These are phyloP conservation scores for Dioscorea alata DNA, from an alignment of 106 monocot genomes.

Conservation along the genomic window DNA sequence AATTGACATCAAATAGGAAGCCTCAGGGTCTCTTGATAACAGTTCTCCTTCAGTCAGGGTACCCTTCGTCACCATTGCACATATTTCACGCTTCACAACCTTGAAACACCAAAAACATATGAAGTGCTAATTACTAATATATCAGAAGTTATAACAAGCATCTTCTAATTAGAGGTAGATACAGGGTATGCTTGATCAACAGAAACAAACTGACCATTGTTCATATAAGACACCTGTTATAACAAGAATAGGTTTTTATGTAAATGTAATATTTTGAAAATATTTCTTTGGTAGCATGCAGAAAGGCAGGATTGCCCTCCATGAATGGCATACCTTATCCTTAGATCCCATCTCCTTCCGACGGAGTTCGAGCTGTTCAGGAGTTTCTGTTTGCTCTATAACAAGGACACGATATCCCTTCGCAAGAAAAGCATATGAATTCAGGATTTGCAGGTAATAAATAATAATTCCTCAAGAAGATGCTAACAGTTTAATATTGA, in stretches of 20 bases:
- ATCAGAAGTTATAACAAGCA: neutral
- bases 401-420: slow-evolving; percentile 93
- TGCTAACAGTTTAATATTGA: neutral
- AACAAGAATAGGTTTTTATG: too few relatives aligned
- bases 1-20: slow-evolving; percentile 79
- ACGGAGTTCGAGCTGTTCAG: slow-evolving; percentile 87
- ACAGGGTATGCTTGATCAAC: neutral
- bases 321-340: slow-evolving; percentile 58
- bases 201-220: neutral
- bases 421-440: neutral
- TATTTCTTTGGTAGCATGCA: too few relatives aligned
- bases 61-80: slow-evolving; percentile 93
- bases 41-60: slow-evolving; percentile 83
- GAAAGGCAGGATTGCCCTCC: too few relatives aligned
- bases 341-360: slow-evolving; percentile 86
- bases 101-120: slow-evolving; percentile 24
- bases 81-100: slow-evolving; percentile 99
- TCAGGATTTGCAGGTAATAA: too few relatives aligned
- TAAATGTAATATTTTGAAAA: too few relatives aligned
- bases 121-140: neutral
- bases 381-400: slow-evolving; percentile 95
- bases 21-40: slow-evolving; percentile 60
- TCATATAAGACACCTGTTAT: neutral
- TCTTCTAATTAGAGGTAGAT: neutral
- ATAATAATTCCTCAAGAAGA: too few relatives aligned